Evolutionary conservation across 768 basidiomycete species (phyloP), one percentile per base, ranked within the genome.

Genomic region (Pleurotus eryngii): DNA sequence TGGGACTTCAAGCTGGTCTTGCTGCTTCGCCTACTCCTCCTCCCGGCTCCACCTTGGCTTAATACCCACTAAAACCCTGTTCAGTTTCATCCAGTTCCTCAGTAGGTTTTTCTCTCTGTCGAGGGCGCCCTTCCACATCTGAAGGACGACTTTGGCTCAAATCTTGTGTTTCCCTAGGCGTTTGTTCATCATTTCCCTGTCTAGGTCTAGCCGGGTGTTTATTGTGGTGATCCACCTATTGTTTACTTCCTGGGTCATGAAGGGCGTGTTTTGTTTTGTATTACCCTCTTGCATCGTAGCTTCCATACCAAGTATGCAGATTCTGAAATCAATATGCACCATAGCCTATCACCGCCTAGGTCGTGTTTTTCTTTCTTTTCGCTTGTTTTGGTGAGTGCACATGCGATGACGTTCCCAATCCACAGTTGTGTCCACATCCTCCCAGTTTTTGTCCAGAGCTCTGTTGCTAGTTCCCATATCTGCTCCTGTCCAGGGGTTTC

Each of bases 381-480:
- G 4, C 5, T 15, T 5, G 1, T n/a, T 8, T 15, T 43, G 1
- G n/a, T 43, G 15, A 20, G 15, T 6, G 61, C 59, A 15, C 65
- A 62, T 3, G 64, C 66, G 9, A 69, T 47, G 1, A 67, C 59
- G 0, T 18, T 14, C 1, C 65, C 68, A 0, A 68, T 3, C 1
- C 49, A 54, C 0, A 61, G 62, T 14, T 37, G 8, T 0, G 18
- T 26, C 61, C 62, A 66, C 26, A 27, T 46, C 1, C 40, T 35
- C 0, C 42, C 47, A 4, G 60, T 55, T 3, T n/a, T 24, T 0
- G 15, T 11, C 66, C 65, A 68, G 1, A 68, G n/a, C 12, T 60
- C 43, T 45, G 56, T 46, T 2, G 57, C 61, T 3, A 61, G 35
- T 18, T 55, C 22, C 71, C 71, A 73, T 8, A 69, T 43, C 17